Conservation (phyloP, 805 yeast species). For the Henningerozyma blattae region DNA sequence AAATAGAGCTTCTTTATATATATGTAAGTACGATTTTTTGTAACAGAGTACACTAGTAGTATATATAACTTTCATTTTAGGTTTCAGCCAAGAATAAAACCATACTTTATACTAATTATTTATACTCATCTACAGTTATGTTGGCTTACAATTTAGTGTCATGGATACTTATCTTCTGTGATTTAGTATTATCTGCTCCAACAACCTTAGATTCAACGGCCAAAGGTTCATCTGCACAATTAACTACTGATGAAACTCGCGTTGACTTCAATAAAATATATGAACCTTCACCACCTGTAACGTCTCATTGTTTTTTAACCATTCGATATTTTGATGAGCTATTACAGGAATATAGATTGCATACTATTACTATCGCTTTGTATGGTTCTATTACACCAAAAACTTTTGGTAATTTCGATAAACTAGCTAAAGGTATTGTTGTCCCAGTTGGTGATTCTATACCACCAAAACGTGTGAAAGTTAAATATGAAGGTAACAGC, state of each 20-base stretch:
- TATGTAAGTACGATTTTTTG: no score
- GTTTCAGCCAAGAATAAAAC: no score
- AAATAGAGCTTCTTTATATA: no score
- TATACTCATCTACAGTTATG: no score
- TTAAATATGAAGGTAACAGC: slow-evolving; percentile 42
- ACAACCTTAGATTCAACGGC: no score
- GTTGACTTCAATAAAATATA: slow-evolving; percentile 7
- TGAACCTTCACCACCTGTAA: slow-evolving; percentile 26
- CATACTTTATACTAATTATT: no score
- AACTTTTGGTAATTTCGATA: slow-evolving; percentile 48
- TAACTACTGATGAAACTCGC: not conserved
- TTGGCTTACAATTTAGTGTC: no score
- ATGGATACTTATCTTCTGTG: no score
- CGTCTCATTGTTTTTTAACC: slow-evolving; percentile 15
- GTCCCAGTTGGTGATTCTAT: slow-evolving; percentile 16
- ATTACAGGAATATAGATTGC: slow-evolving; percentile 3
- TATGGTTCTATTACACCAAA: slow-evolving; percentile 57
- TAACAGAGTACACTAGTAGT: no score
- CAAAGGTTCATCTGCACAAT: no score
- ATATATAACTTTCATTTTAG: no score
- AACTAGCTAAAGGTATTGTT: slow-evolving; percentile 34
- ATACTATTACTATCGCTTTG: slow-evolving; percentile 42
- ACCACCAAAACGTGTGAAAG: slow-evolving; percentile 2
- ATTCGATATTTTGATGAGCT: slow-evolving; percentile 15
- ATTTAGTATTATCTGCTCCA: no score